Evolutionary conservation across 768 basidiomycete genomes (phyloP).

Genomic region (Kwoniella pini): DNA sequence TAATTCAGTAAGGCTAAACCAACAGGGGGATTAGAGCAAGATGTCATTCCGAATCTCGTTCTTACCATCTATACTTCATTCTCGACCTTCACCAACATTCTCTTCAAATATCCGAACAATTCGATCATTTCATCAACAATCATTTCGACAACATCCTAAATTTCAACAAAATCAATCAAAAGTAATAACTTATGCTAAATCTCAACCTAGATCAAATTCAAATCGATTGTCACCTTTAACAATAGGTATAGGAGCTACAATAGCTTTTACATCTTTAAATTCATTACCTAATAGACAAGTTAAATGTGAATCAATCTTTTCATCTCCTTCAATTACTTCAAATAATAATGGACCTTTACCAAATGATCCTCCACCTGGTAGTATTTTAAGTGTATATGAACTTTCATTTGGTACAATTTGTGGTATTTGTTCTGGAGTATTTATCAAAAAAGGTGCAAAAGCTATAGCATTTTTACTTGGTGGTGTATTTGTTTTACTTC

Average conservation of each 20-base stretch:
- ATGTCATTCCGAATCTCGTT: constrained; percentile 28
- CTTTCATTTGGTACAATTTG: constrained; percentile 84
- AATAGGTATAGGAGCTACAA: constrained; percentile 19
- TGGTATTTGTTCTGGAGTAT: constrained; percentile 87
- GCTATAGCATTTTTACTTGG: constrained; percentile 81
- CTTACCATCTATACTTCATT: constrained; percentile 23
- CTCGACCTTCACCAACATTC: constrained; percentile 8
- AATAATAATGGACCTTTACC: neutral
- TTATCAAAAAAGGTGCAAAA: constrained; percentile 92
- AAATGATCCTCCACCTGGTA: constrained; percentile 52
- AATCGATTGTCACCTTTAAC: constrained; percentile 13
- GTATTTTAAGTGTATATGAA: constrained; percentile 76
- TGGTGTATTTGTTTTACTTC: constrained; percentile 83
- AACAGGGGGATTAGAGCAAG: too few relatives aligned
- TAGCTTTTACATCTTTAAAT: constrained; percentile 11
- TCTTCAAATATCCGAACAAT: constrained; percentile 1
- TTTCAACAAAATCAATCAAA: constrained; percentile 1
- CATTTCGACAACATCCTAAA: constrained; percentile 5
- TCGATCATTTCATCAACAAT: constrained; percentile 9
- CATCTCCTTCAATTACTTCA: neutral
- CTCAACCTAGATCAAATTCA: neutral
- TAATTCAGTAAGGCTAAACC: too few relatives aligned
- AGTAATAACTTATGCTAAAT: constrained; percentile 3
- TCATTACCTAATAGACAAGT: constrained; percentile 9
- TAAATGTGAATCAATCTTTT: constrained; percentile 13